Evolutionary conservation across 306 rosid genomes (phyloP).

Genomic region (Prunus kanzakura): DNA sequence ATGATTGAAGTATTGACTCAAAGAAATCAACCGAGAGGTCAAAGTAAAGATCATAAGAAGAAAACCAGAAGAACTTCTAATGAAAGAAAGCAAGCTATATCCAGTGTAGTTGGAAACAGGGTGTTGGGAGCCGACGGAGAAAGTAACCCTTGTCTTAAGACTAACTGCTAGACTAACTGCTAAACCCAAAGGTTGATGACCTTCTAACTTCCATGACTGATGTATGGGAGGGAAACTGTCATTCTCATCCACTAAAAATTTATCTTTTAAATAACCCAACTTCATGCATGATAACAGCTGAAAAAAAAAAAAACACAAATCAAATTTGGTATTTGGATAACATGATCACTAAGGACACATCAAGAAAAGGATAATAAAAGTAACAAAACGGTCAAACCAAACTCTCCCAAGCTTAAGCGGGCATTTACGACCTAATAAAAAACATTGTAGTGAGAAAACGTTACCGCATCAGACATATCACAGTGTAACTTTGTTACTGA

Average conservation of each 20-base stretch:
- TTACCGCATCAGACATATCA: conserved; percentile 51
- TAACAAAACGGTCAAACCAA: neutral
- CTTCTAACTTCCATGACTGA: neutral
- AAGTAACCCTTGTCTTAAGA: neutral
- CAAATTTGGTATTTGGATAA: neutral
- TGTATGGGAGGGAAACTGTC: neutral
- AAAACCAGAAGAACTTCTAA: neutral
- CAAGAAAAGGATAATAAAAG: neutral
- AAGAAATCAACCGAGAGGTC: neutral
- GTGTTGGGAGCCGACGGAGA: neutral
- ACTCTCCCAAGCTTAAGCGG: neutral
- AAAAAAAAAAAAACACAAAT: neutral
- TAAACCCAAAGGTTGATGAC: neutral
- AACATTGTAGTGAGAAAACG: neutral
- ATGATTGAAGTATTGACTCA: neutral
- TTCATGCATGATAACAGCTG: neutral
- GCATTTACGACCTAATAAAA: neutral
- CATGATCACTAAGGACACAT: neutral
- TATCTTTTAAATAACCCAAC: neutral
- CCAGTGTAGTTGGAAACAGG: neutral
- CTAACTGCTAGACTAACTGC: neutral
- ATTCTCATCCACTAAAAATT: neutral
- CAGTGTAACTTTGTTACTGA: conserved; percentile 47
- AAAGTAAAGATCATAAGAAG: neutral
- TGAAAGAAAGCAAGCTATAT: neutral